Conservation (phyloP, 768 basidiomycete genomes). For the Pleurotus sapidus region DNA sequence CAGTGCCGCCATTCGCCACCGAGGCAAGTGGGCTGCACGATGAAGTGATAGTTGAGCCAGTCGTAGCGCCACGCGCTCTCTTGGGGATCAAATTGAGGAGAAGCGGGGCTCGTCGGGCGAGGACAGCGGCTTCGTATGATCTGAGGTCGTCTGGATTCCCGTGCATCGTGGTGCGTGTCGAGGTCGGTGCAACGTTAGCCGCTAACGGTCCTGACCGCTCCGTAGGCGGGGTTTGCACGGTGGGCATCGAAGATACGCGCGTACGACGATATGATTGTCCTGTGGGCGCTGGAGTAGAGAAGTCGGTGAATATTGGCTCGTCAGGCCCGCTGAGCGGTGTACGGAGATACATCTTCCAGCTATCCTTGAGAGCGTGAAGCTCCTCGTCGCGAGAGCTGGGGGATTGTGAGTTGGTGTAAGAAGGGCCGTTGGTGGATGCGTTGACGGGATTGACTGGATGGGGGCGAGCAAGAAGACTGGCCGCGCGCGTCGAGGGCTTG, state of each 20-base stretch:
- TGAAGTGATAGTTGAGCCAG: slow-evolving; percentile 5
- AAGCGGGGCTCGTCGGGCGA: slow-evolving; percentile 62
- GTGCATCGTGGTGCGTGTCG: slow-evolving; percentile 39
- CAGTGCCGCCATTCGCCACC: slow-evolving; percentile 21
- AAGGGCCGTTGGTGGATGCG: background rate
- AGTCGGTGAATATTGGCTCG: slow-evolving; percentile 12
- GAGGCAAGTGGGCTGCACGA: slow-evolving; percentile 30
- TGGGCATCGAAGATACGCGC: slow-evolving; percentile 65
- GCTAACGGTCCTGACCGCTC: slow-evolving; percentile 18
- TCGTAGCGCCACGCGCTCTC: slow-evolving; percentile 24
- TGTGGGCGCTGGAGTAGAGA: slow-evolving; percentile 11
- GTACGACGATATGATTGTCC: slow-evolving; percentile 32
- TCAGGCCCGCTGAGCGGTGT: slow-evolving; percentile 52
- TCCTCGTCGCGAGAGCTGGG: slow-evolving; percentile 32
- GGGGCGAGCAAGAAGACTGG: slow-evolving; percentile 18
- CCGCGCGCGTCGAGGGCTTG: slow-evolving; percentile 13
- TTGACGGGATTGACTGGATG: slow-evolving; percentile 9
- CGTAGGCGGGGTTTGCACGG: slow-evolving; percentile 59
- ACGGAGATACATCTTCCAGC: slow-evolving; percentile 74
- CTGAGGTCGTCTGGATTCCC: slow-evolving; percentile 57
- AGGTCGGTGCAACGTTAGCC: slow-evolving; percentile 23
- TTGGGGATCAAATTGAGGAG: slow-evolving; percentile 51
- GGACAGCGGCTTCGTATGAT: slow-evolving; percentile 72
- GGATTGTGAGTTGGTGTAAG: slow-evolving; percentile 6
- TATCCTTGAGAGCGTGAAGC: slow-evolving; percentile 54